Base-by-base conservation (phyloP, 805 yeast species). In the Candida andamanensis region DNA sequence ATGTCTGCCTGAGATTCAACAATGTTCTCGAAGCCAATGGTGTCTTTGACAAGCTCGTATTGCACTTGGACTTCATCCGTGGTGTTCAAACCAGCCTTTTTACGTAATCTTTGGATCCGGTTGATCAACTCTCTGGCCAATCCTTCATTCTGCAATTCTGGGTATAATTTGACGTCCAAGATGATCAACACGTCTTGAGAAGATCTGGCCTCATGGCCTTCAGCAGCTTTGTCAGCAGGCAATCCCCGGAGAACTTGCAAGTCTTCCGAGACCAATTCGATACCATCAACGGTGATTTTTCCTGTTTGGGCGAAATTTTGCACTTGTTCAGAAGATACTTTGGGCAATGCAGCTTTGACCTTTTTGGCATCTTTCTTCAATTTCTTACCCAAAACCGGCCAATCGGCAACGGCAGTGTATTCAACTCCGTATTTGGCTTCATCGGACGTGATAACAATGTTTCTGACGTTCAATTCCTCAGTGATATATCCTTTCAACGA, bases 351-450 rank as follows among this genome's bases (percentile, higher is more conserved):
- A 52, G 80, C 95, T 73, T 90, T 94, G 39, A 92, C 98, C 59
- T 77, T 80, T 67, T 84, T 86, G 40, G 85, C 94, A 50, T 89
- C 97, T 56, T 80, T 79, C 78, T 87, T 90, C 62, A 92, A 76
- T 65, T 92, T 92, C 74, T 90, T 92, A 67, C 99, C 99, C 47
- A 92, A 74, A 14, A 87, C 85, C 37, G 97, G 95, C 98, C 99
- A 92, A 68, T 92, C 99, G 29, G 98, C 98, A 59, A 85, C 94
- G 26, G 90, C 97, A 43, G 74, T 77, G 70, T 89, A 90, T 56
- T 81, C 84, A 40, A 92, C 97, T 50, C 89, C 92, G 56, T 89
- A 90, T 54, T 81, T 79, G 47, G 72, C 80, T 67, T 92, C 99
- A 54, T 92, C 96, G 15, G 84, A 72, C 14, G 97, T 87, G 49